A percentile compares a stretch with the other conserved stretches of the same genome.
These are phyloP conservation scores for Apiospora sp. DNA, from an alignment of 2,329 filamentous ascomycete species.

Conservation along the genomic window DNA sequence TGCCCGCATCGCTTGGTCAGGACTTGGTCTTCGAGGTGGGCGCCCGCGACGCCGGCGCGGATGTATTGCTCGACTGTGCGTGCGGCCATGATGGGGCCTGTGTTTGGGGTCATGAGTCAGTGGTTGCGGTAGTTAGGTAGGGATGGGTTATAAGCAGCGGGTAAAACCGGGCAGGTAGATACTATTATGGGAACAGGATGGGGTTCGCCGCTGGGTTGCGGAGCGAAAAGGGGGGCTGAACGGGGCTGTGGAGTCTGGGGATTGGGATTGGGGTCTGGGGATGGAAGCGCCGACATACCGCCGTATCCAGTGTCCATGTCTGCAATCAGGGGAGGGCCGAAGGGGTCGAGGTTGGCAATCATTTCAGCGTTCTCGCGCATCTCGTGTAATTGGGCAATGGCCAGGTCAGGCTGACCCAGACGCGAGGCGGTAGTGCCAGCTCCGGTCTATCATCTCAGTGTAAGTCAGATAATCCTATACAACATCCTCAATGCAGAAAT, in stretches of 20 bases:
- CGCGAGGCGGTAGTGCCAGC: conserved; percentile 57
- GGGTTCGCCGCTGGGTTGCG: background rate
- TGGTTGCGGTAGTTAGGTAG: no score
- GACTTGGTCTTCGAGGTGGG: conserved; percentile 49
- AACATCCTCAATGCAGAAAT: no score
- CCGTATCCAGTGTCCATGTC: conserved; percentile 64
- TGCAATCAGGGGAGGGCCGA: conserved; percentile 56
- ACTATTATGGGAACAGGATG: no score
- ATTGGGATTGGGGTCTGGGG: conserved; percentile 11
- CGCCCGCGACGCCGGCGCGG: conserved; percentile 56
- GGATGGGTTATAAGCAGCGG: background rate
- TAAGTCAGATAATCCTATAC: conserved; percentile 28
- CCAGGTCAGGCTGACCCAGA: conserved; percentile 58
- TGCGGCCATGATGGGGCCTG: conserved; percentile 48
- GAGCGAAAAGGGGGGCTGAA: background rate
- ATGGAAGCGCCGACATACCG: conserved; percentile 43
- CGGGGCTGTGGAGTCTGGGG: conserved; percentile 2
- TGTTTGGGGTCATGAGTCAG: background rate
- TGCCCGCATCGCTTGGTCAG: conserved; percentile 72
- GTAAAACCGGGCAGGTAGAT: background rate
- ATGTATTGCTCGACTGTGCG: conserved; percentile 59
- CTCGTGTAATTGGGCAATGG: conserved; percentile 58
- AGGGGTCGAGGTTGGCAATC: conserved; percentile 58
- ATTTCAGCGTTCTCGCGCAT: conserved; percentile 62
- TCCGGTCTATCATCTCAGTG: conserved; percentile 50